These are phyloP conservation scores for Solanum ossicruentum DNA, from an alignment of 257 asterid species.

Conservation along the genomic window DNA sequence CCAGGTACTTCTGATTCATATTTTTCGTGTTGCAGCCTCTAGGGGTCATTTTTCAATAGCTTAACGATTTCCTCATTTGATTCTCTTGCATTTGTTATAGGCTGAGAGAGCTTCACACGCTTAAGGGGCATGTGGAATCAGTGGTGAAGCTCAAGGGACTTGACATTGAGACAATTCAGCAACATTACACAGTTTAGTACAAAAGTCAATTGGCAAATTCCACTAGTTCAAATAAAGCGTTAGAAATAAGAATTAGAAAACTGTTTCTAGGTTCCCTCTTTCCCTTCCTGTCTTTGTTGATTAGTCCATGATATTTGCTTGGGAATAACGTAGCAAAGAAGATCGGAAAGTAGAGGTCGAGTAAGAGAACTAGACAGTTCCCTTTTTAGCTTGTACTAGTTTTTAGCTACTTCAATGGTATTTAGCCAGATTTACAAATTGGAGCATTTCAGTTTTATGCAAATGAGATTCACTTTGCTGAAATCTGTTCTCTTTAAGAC, in stretches of 20 bases:
- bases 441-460: background rate
- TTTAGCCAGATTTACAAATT: background rate
- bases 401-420: background rate
- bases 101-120: conserved; percentile 40
- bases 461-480: background rate
- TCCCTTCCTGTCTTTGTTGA: background rate
- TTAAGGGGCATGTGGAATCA: conserved; percentile 40
- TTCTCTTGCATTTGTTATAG: background rate
- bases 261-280: background rate
- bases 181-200: conserved; percentile 31
- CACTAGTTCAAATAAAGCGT: background rate
- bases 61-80: background rate
- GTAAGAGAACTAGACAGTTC: background rate
- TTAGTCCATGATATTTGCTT: background rate
- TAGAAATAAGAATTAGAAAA: conserved; percentile 4
- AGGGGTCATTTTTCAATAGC: background rate
- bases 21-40: background rate
- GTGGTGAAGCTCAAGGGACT: conserved; percentile 44
- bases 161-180: conserved; percentile 40
- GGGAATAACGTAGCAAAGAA: background rate
- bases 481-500: background rate
- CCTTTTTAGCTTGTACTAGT: background rate
- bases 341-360: background rate
- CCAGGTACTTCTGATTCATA: conserved; percentile 17
- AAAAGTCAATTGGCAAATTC: background rate